Conservation (phyloP, 805 yeast species). For the Spathaspora hagerdaliae region DNA sequence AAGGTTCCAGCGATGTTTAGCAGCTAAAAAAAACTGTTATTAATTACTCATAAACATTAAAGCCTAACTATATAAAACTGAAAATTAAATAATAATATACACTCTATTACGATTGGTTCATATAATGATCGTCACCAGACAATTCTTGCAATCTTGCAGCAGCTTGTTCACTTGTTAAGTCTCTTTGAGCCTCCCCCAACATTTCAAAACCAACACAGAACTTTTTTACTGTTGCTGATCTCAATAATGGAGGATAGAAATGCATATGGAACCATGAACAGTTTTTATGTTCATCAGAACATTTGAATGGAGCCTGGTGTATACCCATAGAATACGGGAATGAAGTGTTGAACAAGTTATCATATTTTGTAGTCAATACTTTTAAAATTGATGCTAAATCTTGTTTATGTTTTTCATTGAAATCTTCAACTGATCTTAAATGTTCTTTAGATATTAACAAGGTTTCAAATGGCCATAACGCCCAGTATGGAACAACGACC, state of each 20-base stretch:
- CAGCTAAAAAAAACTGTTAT: not conserved
- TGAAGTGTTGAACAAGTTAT: conserved; percentile 62
- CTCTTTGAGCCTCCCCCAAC: conserved; percentile 67
- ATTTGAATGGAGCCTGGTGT: conserved; percentile 66
- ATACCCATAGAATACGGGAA: conserved; percentile 83
- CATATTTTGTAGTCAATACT: conserved; percentile 58
- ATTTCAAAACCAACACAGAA: conserved; percentile 73
- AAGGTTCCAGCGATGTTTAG: not conserved
- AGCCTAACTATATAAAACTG: no score
- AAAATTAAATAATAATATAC: not conserved
- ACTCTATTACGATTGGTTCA: conserved; percentile 9
- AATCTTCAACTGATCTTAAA: conserved; percentile 45
- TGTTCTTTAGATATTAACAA: conserved; percentile 56
- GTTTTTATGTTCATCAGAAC: conserved; percentile 38
- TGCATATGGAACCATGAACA: conserved; percentile 62
- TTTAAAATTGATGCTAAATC: conserved; percentile 57
- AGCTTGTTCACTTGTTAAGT: conserved; percentile 65
- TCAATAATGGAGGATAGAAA: conserved; percentile 72
- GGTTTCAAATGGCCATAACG: conserved; percentile 78
- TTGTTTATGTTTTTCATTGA: conserved; percentile 40
- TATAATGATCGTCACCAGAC: conserved; percentile 35
- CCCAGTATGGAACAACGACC: conserved; percentile 78
- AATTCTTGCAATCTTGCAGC: conserved; percentile 49
- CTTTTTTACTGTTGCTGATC: conserved; percentile 72
- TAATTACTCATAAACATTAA: not conserved